Evolutionary conservation across 345 rosid genomes (phyloP).

Genomic region (Aegle marmelos): DNA sequence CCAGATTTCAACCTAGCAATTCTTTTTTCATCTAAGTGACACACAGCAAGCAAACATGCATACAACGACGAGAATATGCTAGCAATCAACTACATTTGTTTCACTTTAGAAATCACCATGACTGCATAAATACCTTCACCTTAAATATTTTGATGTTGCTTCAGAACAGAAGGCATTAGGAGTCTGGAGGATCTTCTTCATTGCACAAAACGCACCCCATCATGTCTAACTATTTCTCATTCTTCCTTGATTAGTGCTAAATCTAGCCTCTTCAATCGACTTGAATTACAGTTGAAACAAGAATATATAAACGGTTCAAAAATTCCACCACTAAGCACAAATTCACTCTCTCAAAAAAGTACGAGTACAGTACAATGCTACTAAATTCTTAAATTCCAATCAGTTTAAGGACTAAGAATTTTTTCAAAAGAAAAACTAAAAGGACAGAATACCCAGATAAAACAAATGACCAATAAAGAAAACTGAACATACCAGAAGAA

Average conservation of each 20-base stretch:
- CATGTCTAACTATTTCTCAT: not conserved
- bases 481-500: conserved; percentile 24
- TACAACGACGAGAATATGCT: not conserved
- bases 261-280: not conserved
- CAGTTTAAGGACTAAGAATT: not conserved
- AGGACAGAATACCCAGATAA: not conserved
- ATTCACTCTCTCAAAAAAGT: not conserved
- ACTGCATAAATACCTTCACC: not conserved
- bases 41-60: not conserved
- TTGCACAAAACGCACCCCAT: not conserved
- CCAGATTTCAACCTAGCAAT: not conserved
- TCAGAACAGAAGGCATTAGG: not conserved
- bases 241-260: not conserved
- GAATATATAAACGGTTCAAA: not conserved
- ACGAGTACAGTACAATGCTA: not conserved
- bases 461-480: not conserved
- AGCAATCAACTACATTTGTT: not conserved
- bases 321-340: not conserved
- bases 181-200: not conserved
- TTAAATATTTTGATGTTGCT: not conserved
- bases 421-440: not conserved
- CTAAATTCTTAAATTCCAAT: not conserved
- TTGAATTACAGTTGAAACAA: not conserved
- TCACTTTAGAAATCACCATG: not conserved
- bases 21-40: not conserved